Percentiles rank a stretch among this genome's conserved stretches.
These are phyloP conservation scores for Diplosphaera chodatii DNA, from an alignment of 139 green algal genomes.

Conservation along the genomic window DNA sequence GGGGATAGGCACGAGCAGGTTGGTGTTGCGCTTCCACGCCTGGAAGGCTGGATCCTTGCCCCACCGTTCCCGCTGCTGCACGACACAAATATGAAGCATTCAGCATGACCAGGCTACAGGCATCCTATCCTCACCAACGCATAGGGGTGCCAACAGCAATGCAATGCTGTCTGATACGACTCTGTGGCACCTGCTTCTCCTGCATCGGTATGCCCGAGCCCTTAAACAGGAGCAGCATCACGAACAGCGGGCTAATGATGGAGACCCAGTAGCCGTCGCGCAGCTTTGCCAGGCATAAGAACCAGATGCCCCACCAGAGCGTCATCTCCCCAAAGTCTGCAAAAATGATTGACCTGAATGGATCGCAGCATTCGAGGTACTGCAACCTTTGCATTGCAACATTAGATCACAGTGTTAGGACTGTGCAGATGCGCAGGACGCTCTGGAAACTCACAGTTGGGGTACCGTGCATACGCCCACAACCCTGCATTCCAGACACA, in stretches of 20 bases:
- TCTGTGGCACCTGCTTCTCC: slow-evolving; percentile 33
- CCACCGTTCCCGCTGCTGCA: slow-evolving; percentile 45
- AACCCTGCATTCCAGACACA: slow-evolving; percentile 58
- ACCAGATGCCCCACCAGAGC: slow-evolving; percentile 60
- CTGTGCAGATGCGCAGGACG: no score
- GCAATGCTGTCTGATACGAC: no score
- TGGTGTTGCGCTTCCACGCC: slow-evolving; percentile 45
- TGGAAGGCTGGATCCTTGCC: slow-evolving; percentile 46
- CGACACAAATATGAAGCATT: no score
- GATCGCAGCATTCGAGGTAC: no score
- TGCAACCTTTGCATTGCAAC: no score
- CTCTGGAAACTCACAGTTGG: slow-evolving; percentile 72
- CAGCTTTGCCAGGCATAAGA: slow-evolving; percentile 21
- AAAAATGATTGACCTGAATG: no score
- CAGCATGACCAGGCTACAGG: no score
- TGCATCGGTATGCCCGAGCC: slow-evolving; percentile 71
- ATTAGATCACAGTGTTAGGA: no score
- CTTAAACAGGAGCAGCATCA: slow-evolving; percentile 56
- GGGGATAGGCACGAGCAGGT: slow-evolving; percentile 48
- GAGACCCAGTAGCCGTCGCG: slow-evolving; percentile 27
- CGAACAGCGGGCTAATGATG: slow-evolving; percentile 58
- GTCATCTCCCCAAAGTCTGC: slow-evolving; percentile 78
- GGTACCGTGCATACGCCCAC: slow-evolving; percentile 65
- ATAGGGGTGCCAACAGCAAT: no score
- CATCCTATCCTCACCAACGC: no score